These are phyloP conservation scores for Cubamyces lactineus DNA, from an alignment of 768 basidiomycete genomes.

Conservation along the genomic window DNA sequence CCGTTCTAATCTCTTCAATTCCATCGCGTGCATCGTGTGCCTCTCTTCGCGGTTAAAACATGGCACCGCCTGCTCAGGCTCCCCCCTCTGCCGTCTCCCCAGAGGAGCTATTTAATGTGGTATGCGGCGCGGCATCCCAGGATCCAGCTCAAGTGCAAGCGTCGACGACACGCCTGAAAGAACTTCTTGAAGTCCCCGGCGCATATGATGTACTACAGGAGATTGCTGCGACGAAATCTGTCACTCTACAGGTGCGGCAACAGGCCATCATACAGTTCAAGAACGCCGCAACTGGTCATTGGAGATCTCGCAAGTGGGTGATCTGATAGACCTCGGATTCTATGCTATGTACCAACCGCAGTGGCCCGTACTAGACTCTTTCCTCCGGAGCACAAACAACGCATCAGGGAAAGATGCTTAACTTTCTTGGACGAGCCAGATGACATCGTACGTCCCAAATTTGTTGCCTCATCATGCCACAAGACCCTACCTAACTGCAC, in stretches of 20 bases:
- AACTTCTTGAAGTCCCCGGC: conserved; percentile 69
- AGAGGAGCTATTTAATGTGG: conserved; percentile 66
- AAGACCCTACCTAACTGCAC: conserved; percentile 13
- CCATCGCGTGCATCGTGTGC: not conserved
- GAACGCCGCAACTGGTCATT: conserved; percentile 72
- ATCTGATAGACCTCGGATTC: conserved; percentile 18
- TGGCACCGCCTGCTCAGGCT: conserved; percentile 11
- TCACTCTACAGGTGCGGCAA: conserved; percentile 71
- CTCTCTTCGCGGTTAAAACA: not conserved
- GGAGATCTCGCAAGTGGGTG: conserved; percentile 76
- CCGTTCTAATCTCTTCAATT: not conserved
- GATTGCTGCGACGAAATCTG: conserved; percentile 62
- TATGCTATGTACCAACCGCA: conserved; percentile 2
- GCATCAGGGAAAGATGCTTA: conserved; percentile 69
- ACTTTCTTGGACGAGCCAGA: conserved; percentile 77
- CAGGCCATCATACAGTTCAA: conserved; percentile 91
- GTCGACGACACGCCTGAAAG: conserved; percentile 64
- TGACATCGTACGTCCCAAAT: conserved; percentile 57
- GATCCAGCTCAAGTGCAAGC: conserved; percentile 52
- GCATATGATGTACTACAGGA: conserved; percentile 72
- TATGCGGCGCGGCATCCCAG: conserved; percentile 74
- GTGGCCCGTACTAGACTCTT: conserved; percentile 52
- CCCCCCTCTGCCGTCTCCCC: conserved; percentile 49
- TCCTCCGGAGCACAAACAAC: conserved; percentile 63
- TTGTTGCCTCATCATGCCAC: not conserved